These are phyloP conservation scores for Protea cynaroides DNA, from an alignment of 164 flowering plant genomes.

Conservation along the genomic window DNA sequence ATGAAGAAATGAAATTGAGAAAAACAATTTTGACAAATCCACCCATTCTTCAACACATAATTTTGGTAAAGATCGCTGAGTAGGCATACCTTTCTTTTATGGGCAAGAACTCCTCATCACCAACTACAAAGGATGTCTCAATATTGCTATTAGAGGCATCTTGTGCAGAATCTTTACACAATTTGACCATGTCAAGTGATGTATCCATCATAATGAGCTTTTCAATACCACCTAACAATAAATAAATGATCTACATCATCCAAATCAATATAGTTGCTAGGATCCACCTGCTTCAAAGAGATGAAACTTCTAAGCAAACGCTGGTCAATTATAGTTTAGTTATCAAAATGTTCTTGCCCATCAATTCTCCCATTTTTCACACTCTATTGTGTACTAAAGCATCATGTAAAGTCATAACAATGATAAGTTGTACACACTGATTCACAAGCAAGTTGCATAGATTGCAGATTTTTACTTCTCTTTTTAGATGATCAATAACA, in stretches of 20 bases:
- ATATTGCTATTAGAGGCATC: slow-evolving; percentile 25
- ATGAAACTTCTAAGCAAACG: too few species aligned
- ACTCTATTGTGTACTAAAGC: too few species aligned
- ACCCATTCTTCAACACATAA: neutral
- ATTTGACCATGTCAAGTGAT: slow-evolving; percentile 74
- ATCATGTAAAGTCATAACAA: too few species aligned
- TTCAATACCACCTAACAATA: slow-evolving; percentile 55
- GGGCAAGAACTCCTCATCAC: slow-evolving; percentile 94
- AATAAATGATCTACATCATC: neutral
- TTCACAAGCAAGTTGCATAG: too few species aligned
- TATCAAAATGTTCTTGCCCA: too few species aligned
- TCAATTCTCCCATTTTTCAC: too few species aligned
- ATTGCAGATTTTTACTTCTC: too few species aligned
- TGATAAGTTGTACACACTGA: too few species aligned
- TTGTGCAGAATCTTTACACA: slow-evolving; percentile 46
- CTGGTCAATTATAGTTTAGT: neutral
- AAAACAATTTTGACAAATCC: neutral
- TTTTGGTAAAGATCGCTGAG: slow-evolving; percentile 2
- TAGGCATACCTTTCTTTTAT: slow-evolving; percentile 62
- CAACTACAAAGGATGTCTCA: slow-evolving; percentile 75
- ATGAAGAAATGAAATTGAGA: slow-evolving; percentile 2
- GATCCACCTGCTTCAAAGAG: neutral
- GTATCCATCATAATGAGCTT: slow-evolving; percentile 86
- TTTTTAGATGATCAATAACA: too few species aligned
- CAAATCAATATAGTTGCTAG: neutral